phyloP scores from a whole-genome alignment of 2,329 filamentous ascomycete species.

The Boeremia exigua region DNA sequence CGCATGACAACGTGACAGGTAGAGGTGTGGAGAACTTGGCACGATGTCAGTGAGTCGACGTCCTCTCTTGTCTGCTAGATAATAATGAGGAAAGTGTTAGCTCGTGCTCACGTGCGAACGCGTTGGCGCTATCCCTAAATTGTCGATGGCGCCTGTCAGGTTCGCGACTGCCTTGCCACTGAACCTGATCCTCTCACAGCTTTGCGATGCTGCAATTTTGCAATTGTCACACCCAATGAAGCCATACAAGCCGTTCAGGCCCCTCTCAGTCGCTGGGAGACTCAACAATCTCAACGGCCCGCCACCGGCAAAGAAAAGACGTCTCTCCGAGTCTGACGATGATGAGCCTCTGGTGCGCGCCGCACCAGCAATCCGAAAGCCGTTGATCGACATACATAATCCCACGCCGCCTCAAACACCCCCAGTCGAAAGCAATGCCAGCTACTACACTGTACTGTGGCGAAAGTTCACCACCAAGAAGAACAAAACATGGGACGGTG shows the following conservation, averaged over 20 bases:
- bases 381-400: slow-evolving; percentile 36
- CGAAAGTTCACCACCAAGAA: slow-evolving; percentile 74
- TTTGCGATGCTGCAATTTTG: neutral
- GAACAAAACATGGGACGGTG: slow-evolving; percentile 79
- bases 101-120: neutral
- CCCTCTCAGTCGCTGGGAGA: slow-evolving; percentile 41
- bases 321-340: slow-evolving; percentile 44
- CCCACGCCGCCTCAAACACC: slow-evolving; percentile 25
- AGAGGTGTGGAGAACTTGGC: neutral
- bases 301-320: slow-evolving; percentile 52
- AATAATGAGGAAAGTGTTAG: neutral
- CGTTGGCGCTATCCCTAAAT: slow-evolving; percentile 4
- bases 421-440: slow-evolving; percentile 35
- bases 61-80: too few species aligned
- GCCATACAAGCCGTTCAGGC: slow-evolving; percentile 42
- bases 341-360: slow-evolving; percentile 19
- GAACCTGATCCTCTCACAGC: neutral
- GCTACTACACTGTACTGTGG: slow-evolving; percentile 58
- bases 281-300: slow-evolving; percentile 25
- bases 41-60: neutral
- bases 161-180: slow-evolving; percentile 1
- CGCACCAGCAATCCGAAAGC: slow-evolving; percentile 37
- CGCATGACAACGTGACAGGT: neutral
- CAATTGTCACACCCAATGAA: neutral
- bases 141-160: neutral